Evolutionary conservation across 495 filamentous ascomycete species (phyloP), one percentile per base, ranked within the genome.

Genomic region (Penicillium goetzii): DNA sequence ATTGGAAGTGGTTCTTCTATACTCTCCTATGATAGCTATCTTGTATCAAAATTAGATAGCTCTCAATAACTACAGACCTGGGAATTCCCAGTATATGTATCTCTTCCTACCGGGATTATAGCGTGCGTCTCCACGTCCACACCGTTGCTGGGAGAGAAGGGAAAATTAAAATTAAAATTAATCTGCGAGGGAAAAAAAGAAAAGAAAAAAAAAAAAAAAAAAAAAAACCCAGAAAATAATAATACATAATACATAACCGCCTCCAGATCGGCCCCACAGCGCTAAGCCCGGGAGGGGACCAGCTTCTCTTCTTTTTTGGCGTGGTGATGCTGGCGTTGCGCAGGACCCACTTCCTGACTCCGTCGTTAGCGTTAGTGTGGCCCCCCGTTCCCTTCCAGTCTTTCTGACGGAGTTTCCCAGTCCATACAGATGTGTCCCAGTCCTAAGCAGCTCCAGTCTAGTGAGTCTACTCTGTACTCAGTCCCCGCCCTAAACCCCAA

Each of bases 191-290:
- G 5, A 12, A 56, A 19, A 25, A 60, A 56, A 12, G 19, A 28
- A 12, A 28, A 56, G 21, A 51, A 21, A 36, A 45, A 57, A 10
- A 38, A 66, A 59, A 71, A 65, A 65, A 57, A 61, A 66, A 23
- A 23, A 4, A 60, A 60, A 64, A 53, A 23, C 12, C 49, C 4
- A 53, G 19, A 32, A 32, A n/a, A n/a, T n/a, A n/a, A 33, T n/a
- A 30, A 52, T 12, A 15, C 3, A 3, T 26, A 54, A 21, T 36
- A 21, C 33, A 63, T 59, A 70, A 73, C 70, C 71, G 72, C 75
- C 74, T 77, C 75, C 72, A 78, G 77, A 78, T 78, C 73, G 70
- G 62, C 75, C 72, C 77, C 76, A 72, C 71, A 23, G 32, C 66
- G 55, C 78, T 79, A 79, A 67, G 26, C 76, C 73, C 67, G 71